A percentile compares a stretch with the other conserved stretches of the same genome.
Evolutionary conservation across 768 basidiomycete species (phyloP).

Genomic region (Sarcodon aspratus): DNA sequence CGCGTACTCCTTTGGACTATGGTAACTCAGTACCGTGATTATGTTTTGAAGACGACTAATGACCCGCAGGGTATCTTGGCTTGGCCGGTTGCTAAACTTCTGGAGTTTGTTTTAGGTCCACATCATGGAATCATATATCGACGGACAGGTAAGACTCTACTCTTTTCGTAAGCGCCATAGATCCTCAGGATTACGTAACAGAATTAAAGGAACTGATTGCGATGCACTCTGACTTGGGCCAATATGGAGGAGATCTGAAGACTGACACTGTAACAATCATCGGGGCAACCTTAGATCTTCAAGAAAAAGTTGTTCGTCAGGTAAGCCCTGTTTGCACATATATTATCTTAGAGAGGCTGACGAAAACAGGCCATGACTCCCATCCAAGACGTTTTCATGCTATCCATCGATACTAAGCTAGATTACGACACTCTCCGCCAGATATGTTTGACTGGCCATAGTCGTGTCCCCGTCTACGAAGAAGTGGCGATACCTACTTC

Average conservation of each 20-base stretch:
- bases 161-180: background rate
- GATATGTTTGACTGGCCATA: conserved; percentile 75
- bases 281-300: conserved; percentile 79
- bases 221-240: conserved; percentile 64
- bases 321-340: background rate
- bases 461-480: conserved; percentile 77
- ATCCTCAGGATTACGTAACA: background rate
- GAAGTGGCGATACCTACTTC: conserved; percentile 57
- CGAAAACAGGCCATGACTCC: conserved; percentile 60
- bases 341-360: background rate
- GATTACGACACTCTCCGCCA: conserved; percentile 72
- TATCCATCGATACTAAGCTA: conserved; percentile 73
- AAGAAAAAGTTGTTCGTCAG: conserved; percentile 48
- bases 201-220: conserved; percentile 86
- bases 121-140: conserved; percentile 92
- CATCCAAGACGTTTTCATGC: conserved; percentile 74
- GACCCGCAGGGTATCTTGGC: conserved; percentile 49
- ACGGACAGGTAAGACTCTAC: conserved; percentile 29
- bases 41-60: background rate
- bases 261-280: conserved; percentile 84
- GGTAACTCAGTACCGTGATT: conserved; percentile 25
- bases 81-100: conserved; percentile 79
- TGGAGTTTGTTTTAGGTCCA: conserved; percentile 66
- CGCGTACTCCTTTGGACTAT: conserved; percentile 55
- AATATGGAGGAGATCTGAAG: conserved; percentile 79